Conservation (phyloP, 192 early-diverging fungal genomes). For the Oehlia diaphana region DNA sequence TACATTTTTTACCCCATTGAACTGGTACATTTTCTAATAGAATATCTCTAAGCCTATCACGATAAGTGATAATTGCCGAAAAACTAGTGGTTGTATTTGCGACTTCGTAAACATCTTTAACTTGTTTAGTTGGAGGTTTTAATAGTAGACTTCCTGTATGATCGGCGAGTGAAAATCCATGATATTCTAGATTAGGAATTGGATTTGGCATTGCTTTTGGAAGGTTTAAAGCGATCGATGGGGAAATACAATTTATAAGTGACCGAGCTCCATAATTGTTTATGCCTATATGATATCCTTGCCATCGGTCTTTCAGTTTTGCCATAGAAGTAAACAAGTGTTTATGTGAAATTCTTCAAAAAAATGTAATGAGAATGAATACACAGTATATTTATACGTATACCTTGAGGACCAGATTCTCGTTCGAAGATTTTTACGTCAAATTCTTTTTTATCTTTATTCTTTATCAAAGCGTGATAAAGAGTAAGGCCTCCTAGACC, state of each 20-base stretch:
- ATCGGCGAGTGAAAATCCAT: not conserved
- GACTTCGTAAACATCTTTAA: not conserved
- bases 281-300: slow-evolving; percentile 2
- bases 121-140: not conserved
- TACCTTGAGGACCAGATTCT: slow-evolving; percentile 11
- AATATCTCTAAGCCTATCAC: not conserved
- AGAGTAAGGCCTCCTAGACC: slow-evolving; percentile 1
- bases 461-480: not conserved
- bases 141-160: slow-evolving; percentile 1
- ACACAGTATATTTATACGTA: too few species aligned
- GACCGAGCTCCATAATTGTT: not conserved
- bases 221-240: not conserved
- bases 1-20: slow-evolving; percentile 14
- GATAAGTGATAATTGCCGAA: not conserved
- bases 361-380: too few species aligned
- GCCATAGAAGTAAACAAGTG: too few species aligned
- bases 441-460: not conserved
- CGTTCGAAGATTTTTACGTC: slow-evolving; percentile 13
- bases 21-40: not conserved
- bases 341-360: too few species aligned
- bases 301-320: not conserved
- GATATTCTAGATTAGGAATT: not conserved
- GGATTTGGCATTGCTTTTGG: not conserved
- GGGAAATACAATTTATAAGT: not conserved
- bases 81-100: not conserved